Evolutionary conservation across 2,329 filamentous ascomycete species (phyloP).

Genomic region (Ophiostoma angusticollis): DNA sequence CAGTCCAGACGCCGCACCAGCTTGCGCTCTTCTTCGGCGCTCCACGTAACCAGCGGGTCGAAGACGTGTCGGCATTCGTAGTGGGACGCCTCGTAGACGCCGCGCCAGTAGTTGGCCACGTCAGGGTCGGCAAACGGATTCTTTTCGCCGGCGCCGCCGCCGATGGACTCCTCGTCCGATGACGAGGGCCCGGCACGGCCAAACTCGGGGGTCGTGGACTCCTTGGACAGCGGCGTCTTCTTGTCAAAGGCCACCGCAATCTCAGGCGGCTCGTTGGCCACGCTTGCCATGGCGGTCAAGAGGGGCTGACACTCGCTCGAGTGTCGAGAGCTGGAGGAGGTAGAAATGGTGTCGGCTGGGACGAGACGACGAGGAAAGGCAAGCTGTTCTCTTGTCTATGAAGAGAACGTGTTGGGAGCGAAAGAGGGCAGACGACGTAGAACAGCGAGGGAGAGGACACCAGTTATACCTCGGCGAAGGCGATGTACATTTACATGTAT

Average conservation of each 20-base stretch:
- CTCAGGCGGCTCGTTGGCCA: slow-evolving; percentile 1
- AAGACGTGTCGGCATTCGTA: slow-evolving; percentile 45
- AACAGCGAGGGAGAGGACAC: too few species aligned
- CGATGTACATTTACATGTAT: too few species aligned
- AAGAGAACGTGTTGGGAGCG: too few species aligned
- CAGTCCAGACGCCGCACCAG: slow-evolving; percentile 35
- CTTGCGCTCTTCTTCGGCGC: slow-evolving; percentile 37
- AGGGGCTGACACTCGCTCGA: slow-evolving; percentile 7
- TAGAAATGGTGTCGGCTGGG: too few species aligned
- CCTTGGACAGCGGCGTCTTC: slow-evolving; percentile 1
- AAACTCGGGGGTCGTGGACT: background rate
- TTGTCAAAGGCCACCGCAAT: background rate
- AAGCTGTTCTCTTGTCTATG: too few species aligned
- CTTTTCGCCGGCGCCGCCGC: slow-evolving; percentile 1
- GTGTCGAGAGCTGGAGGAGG: too few species aligned
- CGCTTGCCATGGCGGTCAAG: background rate
- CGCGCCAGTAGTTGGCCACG: slow-evolving; percentile 21
- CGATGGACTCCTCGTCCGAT: slow-evolving; percentile 11
- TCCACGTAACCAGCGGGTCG: slow-evolving; percentile 40
- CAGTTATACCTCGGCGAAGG: too few species aligned
- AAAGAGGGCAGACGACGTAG: too few species aligned
- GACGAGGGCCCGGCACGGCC: background rate
- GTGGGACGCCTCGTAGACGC: slow-evolving; percentile 21
- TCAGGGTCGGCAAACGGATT: slow-evolving; percentile 21
- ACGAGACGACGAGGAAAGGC: too few species aligned